phyloP scores from a whole-genome alignment of 495 filamentous ascomycete species.

The Penicillium silybi region DNA sequence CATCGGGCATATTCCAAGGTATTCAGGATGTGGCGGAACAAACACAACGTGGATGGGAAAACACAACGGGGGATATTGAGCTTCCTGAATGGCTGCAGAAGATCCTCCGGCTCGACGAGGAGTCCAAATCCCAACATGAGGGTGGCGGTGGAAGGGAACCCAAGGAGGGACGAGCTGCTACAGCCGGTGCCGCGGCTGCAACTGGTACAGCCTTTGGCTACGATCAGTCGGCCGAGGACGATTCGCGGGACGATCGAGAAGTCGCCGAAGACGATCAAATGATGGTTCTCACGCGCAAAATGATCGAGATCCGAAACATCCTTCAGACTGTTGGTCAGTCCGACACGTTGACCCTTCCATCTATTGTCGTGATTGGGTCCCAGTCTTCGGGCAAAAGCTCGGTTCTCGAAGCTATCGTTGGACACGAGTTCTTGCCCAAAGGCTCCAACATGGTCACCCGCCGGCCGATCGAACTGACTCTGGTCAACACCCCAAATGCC shows the following conservation, averaged over 20 bases:
- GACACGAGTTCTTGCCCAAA: conserved; percentile 96
- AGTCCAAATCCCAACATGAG: conserved; percentile 34
- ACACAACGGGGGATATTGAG: conserved; percentile 72
- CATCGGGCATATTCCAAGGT: conserved; percentile 61
- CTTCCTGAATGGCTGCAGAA: conserved; percentile 84
- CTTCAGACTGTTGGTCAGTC: conserved; percentile 89
- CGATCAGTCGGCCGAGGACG: conserved; percentile 66
- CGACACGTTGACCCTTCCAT: conserved; percentile 77
- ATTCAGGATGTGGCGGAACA: conserved; percentile 72
- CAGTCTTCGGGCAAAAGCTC: conserved; percentile 99
- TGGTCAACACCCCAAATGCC: conserved; percentile 91
- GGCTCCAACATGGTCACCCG: conserved; percentile 98
- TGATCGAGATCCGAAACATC: conserved; percentile 97
- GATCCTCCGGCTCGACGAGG: conserved; percentile 59
- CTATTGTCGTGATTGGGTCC: conserved; percentile 97
- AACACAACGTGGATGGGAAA: conserved; percentile 75
- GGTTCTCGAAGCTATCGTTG: conserved; percentile 94
- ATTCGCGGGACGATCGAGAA: conserved; percentile 57
- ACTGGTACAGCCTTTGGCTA: conserved; percentile 76
- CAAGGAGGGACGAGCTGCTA: conserved; percentile 60
- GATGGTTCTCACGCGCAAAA: conserved; percentile 98
- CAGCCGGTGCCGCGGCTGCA: conserved; percentile 48
- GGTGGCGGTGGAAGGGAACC: conserved; percentile 50
- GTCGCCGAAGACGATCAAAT: conserved; percentile 91
- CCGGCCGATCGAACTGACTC: conserved; percentile 91